These are phyloP conservation scores for Penicillium carneum DNA, from an alignment of 2,329 filamentous ascomycete species.

Conservation along the genomic window DNA sequence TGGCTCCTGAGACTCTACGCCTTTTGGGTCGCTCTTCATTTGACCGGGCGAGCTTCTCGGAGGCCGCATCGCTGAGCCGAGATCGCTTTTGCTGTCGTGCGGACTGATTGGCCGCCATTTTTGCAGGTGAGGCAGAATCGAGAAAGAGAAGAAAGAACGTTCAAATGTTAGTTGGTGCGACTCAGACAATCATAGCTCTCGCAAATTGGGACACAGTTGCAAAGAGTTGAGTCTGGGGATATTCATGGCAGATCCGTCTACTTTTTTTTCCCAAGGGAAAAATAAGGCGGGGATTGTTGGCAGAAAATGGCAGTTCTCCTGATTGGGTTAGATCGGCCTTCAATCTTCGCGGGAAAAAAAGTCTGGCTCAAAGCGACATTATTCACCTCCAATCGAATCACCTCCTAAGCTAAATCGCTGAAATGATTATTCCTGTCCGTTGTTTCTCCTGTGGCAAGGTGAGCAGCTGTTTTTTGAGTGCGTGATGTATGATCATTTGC, in stretches of 20 bases:
- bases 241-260: conserved; percentile 18
- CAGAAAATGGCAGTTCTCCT: conserved; percentile 27
- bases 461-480: conserved; percentile 34
- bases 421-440: conserved; percentile 97
- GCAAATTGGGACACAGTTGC: conserved; percentile 3
- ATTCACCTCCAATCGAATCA: conserved; percentile 9
- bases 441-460: conserved; percentile 99
- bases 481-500: conserved; percentile 16
- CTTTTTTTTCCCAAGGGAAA: conserved; percentile 34
- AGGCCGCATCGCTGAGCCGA: conserved; percentile 39
- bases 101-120: conserved; percentile 32
- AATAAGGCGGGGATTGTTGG: conserved; percentile 24
- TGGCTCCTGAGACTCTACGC: conserved; percentile 40
- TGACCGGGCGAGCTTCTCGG: conserved; percentile 32
- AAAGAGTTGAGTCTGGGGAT: conserved; percentile 11
- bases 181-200: conserved; percentile 16
- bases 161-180: neutral
- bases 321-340: conserved; percentile 19
- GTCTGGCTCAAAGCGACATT: conserved; percentile 20
- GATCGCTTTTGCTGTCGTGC: conserved; percentile 41
- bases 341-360: conserved; percentile 17
- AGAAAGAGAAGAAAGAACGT: neutral
- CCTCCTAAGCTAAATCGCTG: conserved; percentile 5
- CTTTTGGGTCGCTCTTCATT: conserved; percentile 42
- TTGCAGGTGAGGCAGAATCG: neutral